phyloP scores from a whole-genome alignment of 2,329 filamentous ascomycete genomes.

The Coniosporium tulheliwenetii region DNA sequence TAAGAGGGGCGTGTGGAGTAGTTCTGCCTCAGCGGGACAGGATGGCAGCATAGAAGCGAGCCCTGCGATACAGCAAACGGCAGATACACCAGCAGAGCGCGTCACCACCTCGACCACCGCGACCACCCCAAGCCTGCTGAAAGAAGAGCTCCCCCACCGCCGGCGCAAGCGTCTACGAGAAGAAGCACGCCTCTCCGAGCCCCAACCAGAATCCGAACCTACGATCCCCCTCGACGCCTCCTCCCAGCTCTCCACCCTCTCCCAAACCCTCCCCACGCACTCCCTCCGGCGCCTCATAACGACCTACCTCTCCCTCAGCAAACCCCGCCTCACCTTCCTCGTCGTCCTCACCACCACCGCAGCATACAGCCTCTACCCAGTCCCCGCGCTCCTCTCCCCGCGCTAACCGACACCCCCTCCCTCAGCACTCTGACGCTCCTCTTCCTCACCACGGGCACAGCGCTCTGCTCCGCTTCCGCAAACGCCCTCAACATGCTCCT shows the following conservation, averaged over 20 bases:
- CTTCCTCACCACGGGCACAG: conserved; percentile 80
- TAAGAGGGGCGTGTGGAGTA: conserved; percentile 15
- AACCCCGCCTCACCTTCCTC: conserved; percentile 81
- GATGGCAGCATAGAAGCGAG: not conserved
- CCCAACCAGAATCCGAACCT: conserved; percentile 4
- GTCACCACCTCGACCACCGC: not conserved
- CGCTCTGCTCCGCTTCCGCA: conserved; percentile 76
- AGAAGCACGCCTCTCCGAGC: conserved; percentile 5
- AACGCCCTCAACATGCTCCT: conserved; percentile 97
- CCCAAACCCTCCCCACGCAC: conserved; percentile 37
- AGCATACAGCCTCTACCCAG: conserved; percentile 83
- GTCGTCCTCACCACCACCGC: conserved; percentile 84
- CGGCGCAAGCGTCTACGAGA: conserved; percentile 5
- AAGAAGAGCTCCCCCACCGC: conserved; percentile 4
- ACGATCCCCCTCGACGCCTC: conserved; percentile 43
- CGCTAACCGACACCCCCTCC: conserved; percentile 54
- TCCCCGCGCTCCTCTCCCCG: conserved; percentile 67
- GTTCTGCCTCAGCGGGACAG: conserved; percentile 4
- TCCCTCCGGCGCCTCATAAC: conserved; percentile 54
- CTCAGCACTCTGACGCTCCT: conserved; percentile 81
- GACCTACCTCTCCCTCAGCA: conserved; percentile 80
- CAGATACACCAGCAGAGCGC: not conserved
- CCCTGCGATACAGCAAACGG: not conserved
- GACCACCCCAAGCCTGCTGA: not conserved
- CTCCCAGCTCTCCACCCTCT: conserved; percentile 40